These are phyloP conservation scores for Acanthamoeba divionensis DNA, from an alignment of 208 protist genomes.

Conservation along the genomic window DNA sequence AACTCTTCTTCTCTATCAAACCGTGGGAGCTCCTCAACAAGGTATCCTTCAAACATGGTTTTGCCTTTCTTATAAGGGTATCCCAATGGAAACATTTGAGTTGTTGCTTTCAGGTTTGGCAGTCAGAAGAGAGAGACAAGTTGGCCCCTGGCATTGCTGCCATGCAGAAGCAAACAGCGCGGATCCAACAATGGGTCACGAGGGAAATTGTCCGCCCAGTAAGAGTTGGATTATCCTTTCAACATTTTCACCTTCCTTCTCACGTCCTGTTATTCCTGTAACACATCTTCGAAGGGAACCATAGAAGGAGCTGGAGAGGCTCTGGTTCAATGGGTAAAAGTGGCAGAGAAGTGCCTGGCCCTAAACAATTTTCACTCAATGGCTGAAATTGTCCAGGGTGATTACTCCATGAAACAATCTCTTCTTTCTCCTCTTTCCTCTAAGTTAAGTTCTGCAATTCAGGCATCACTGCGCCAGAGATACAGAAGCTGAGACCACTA, in stretches of 20 bases:
- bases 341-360: constrained; percentile 16
- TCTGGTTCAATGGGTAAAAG: not conserved
- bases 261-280: too few relatives aligned
- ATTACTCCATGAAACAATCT: not conserved
- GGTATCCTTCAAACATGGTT: not conserved
- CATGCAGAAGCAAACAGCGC: not conserved
- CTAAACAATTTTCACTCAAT: constrained; percentile 52
- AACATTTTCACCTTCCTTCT: too few relatives aligned
- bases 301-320: not conserved
- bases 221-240: too few relatives aligned
- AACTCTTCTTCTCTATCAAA: not conserved
- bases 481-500: constrained; percentile 24
- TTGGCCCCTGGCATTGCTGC: too few relatives aligned
- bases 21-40: not conserved
- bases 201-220: not conserved
- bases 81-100: not conserved
- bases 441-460: not conserved
- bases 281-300: not conserved
- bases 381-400: not conserved
- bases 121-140: too few relatives aligned
- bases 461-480: not conserved
- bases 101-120: not conserved
- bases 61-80: not conserved
- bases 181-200: not conserved
- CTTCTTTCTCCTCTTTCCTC: not conserved